Evolutionary conservation across 768 basidiomycete species (phyloP).

Genomic region (Kwoniella mangroviensis): DNA sequence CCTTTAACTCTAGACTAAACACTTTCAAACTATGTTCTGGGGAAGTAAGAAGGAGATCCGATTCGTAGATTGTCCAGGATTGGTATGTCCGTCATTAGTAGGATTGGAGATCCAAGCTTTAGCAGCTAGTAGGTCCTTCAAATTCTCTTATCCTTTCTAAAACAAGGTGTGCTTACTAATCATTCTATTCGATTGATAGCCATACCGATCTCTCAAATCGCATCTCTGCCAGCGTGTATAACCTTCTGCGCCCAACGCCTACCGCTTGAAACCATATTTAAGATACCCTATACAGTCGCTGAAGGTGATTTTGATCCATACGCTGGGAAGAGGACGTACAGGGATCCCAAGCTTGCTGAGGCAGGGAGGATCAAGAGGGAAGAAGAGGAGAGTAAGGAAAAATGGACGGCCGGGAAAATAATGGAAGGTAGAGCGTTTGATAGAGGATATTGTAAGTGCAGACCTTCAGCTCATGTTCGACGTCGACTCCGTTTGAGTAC

Average conservation of each 20-base stretch:
- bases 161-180: too few species aligned
- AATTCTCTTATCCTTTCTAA: too few species aligned
- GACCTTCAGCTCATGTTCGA: background rate
- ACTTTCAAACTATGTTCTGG: conserved; percentile 96
- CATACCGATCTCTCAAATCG: conserved; percentile 79
- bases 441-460: conserved; percentile 68
- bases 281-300: conserved; percentile 64
- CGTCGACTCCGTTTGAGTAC: background rate
- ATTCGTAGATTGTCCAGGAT: conserved; percentile 95
- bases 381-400: conserved; percentile 33
- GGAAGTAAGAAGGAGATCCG: conserved; percentile 71
- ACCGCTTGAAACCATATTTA: conserved; percentile 75
- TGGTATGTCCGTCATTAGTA: conserved; percentile 76
- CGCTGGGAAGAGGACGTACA: conserved; percentile 76
- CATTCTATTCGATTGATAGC: conserved; percentile 62
- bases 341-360: conserved; percentile 49
- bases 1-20: conserved; percentile 75
- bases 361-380: conserved; percentile 52
- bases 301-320: conserved; percentile 53
- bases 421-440: conserved; percentile 74
- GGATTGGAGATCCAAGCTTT: conserved; percentile 52
- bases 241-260: conserved; percentile 69
- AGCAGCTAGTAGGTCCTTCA: conserved; percentile 47
- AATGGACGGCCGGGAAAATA: conserved; percentile 87
- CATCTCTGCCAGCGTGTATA: conserved; percentile 69